Evolutionary conservation across 2,329 filamentous ascomycete genomes (phyloP).

Genomic region (Thielaviopsis ethacetica): DNA sequence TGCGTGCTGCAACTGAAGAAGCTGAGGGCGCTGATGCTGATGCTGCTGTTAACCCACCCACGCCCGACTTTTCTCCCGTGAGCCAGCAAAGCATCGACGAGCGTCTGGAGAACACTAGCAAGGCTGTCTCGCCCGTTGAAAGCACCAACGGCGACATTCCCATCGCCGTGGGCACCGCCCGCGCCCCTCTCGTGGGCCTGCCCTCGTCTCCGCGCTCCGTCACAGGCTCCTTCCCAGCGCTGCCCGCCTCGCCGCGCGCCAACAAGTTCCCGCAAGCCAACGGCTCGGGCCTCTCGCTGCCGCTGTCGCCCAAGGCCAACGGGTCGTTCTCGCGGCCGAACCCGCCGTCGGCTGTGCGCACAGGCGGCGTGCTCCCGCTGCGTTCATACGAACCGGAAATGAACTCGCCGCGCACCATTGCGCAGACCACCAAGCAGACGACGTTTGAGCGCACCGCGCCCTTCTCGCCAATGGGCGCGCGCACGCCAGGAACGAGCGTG

Average conservation of each 20-base stretch:
- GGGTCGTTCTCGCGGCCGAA: conserved; percentile 32
- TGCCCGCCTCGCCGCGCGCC: conserved; percentile 10
- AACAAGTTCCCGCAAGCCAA: neutral
- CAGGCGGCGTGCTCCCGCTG: conserved; percentile 40
- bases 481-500: conserved; percentile 45
- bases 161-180: conserved; percentile 31
- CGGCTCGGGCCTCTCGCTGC: conserved; percentile 18
- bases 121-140: neutral
- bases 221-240: conserved; percentile 20
- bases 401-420: conserved; percentile 30
- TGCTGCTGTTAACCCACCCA: conserved; percentile 11
- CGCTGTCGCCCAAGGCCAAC: conserved; percentile 31
- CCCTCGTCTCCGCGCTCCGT: conserved; percentile 18
- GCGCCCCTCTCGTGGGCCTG: conserved; percentile 34
- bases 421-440: conserved; percentile 43
- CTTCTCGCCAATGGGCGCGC: conserved; percentile 38
- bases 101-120: conserved; percentile 19
- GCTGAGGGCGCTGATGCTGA: neutral
- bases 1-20: neutral
- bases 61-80: conserved; percentile 30
- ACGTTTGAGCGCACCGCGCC: conserved; percentile 42
- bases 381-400: conserved; percentile 44
- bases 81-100: conserved; percentile 31
- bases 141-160: conserved; percentile 18
- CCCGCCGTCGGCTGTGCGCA: conserved; percentile 37